Conservation (phyloP, 345 rosid species). For the Citrus medica region DNA sequence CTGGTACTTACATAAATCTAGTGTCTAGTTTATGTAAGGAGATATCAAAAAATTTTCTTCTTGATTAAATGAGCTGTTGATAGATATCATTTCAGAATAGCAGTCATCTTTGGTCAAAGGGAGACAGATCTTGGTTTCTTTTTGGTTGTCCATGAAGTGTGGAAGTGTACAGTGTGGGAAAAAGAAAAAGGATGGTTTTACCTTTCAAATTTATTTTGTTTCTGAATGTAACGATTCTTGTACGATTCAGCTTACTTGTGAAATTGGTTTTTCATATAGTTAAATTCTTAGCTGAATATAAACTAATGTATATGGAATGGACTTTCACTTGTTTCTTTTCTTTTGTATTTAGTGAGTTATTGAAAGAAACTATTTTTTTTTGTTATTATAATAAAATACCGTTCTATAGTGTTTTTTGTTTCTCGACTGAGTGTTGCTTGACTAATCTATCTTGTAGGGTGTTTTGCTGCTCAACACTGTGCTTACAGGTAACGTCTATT, state of each 20-base stretch:
- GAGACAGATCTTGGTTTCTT: not conserved
- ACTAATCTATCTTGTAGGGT: slow-evolving; percentile 46
- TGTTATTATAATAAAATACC: not conserved
- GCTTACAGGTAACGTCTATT: slow-evolving; percentile 64
- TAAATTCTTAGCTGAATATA: not conserved
- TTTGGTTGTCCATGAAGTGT: not conserved
- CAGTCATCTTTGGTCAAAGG: not conserved
- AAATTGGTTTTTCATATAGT: not conserved
- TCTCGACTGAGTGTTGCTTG: not conserved
- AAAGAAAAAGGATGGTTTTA: not conserved
- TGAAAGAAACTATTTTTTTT: not conserved
- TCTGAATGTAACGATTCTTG: no score
- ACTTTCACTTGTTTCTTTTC: not conserved
- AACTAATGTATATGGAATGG: not conserved
- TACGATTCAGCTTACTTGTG: not conserved
- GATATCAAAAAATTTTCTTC: not conserved
- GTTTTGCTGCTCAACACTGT: slow-evolving; percentile 86
- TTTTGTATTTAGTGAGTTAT: not conserved
- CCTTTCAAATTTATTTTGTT: no score
- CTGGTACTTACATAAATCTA: not conserved
- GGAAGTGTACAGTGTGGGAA: not conserved
- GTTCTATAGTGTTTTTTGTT: not conserved
- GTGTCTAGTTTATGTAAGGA: not conserved
- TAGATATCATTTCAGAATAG: not conserved
- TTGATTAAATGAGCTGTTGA: not conserved